Evolutionary conservation across 2,329 filamentous ascomycete species (phyloP), one percentile per base, ranked within the genome.

Genomic region (Penicillium sp.): DNA sequence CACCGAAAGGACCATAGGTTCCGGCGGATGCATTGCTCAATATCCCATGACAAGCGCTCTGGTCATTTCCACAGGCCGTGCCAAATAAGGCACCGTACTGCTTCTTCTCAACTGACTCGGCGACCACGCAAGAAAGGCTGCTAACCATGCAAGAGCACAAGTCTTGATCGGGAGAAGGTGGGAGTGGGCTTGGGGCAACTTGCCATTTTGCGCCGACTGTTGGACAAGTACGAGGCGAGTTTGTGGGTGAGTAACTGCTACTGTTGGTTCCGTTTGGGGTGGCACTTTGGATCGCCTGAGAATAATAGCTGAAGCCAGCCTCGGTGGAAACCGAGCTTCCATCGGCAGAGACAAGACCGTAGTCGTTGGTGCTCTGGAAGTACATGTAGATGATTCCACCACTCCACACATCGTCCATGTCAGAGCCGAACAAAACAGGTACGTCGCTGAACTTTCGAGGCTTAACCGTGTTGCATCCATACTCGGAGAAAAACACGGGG

Each of bases 321-420:
- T 40, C 81, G 58, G 86, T 88, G 58, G 76, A 83, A 58, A 87
- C 89, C 47, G 78, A 77, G 68, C 78, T 77, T 65, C 82, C 81
- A 47, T 79, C 89, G 43, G 97, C 83, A 76, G 88, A 83, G 82
- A 71, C 65, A 16, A 72, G 53, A 50, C 62, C 93, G 69, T 91
- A 97, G 73, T 96, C 81, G 79, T 97, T 97, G 47, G 75, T 79
- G 75, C 96, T 92, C 79, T 96, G 83, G 79, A 91, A 92, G 81
- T 93, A 97, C 91, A 96, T 95, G 83, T 97, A 97, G 71, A 97
- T 91, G 62, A 97, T 95, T 75, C 92, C 94, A 63, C 94, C 94
- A 46, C 90, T 94, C 85, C 93, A 92, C 67, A 96, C 89, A 9
- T 75, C 75, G 18, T 85, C 89, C 93, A 97, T 97, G 49, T 91